Percentiles rank a stretch among this genome's conserved stretches.
phyloP scores from a whole-genome alignment of 192 early-diverging fungal genomes.

The Chytriomyces sp. region DNA sequence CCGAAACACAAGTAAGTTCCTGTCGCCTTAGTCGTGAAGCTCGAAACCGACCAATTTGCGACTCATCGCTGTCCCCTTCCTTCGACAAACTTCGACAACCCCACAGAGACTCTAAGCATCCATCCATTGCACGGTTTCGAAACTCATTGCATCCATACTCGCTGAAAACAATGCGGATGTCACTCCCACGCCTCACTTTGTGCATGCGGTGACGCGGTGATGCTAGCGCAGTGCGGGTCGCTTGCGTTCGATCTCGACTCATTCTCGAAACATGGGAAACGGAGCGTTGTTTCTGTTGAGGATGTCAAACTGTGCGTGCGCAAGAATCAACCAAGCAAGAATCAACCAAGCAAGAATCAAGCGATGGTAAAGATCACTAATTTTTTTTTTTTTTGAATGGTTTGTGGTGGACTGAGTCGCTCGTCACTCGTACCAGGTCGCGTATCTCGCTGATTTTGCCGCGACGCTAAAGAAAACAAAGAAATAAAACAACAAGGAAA shows the following conservation, averaged over 20 bases:
- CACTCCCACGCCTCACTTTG: slow-evolving; percentile 13
- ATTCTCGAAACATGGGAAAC: slow-evolving; percentile 16
- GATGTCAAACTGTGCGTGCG: slow-evolving; percentile 27
- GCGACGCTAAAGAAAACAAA: no score
- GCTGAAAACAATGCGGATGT: background rate
- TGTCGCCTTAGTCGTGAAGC: no score
- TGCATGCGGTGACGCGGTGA: slow-evolving; percentile 2
- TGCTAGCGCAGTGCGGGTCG: background rate
- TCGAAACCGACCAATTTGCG: no score
- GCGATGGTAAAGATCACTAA: no score
- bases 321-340: background rate
- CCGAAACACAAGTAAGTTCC: no score
- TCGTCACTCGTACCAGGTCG: no score
- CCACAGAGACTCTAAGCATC: slow-evolving; percentile 9
- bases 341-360: no score
- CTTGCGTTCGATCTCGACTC: slow-evolving; percentile 12
- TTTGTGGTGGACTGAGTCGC: no score
- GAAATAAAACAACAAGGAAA: no score
- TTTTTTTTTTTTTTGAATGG: no score
- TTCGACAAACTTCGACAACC: background rate
- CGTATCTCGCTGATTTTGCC: no score
- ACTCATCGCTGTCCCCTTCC: background rate
- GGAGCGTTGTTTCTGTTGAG: background rate
- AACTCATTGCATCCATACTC: slow-evolving; percentile 3
- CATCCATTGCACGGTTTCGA: slow-evolving; percentile 8